These are phyloP conservation scores for Closterium sp. DNA, from an alignment of 139 green algal genomes.

Conservation along the genomic window DNA sequence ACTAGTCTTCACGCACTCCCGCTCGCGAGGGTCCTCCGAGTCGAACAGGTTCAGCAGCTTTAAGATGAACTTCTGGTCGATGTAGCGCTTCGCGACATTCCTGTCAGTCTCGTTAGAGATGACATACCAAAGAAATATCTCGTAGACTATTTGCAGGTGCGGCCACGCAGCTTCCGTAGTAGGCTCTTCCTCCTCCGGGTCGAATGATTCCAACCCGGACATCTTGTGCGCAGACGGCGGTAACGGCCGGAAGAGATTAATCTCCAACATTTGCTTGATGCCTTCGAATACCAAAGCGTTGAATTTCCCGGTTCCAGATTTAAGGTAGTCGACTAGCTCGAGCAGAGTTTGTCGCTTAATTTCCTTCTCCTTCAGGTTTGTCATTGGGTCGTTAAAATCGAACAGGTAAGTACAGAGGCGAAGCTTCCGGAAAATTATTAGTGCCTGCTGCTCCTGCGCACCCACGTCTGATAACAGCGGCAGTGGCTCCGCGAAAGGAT, in stretches of 20 bases:
- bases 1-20: conserved; percentile 99
- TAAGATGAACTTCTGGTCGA: conserved; percentile 93
- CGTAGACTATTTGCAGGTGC: conserved; percentile 96
- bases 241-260: conserved; percentile 95
- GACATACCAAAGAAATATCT: conserved; percentile 98
- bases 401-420: conserved; percentile 93
- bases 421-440: conserved; percentile 97
- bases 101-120: conserved; percentile 96
- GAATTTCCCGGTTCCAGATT: conserved; percentile 91
- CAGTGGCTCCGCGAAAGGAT: conserved; percentile 58
- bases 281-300: conserved; percentile 90
- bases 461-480: conserved; percentile 89
- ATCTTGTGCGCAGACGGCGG: conserved; percentile 76
- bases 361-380: conserved; percentile 93
- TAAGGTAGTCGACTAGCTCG: conserved; percentile 98
- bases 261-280: conserved; percentile 89
- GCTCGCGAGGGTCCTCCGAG: conserved; percentile 95
- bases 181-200: conserved; percentile 98
- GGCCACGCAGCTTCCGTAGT: conserved; percentile 95
- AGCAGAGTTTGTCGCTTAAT: conserved; percentile 95
- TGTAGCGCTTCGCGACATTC: conserved; percentile 95
- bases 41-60: too few relatives aligned
- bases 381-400: conserved; percentile 86
- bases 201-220: conserved; percentile 67
- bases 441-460: conserved; percentile 75